Evolutionary conservation across 805 yeast species (phyloP).

Genomic region (Pichia phayaonensis): DNA sequence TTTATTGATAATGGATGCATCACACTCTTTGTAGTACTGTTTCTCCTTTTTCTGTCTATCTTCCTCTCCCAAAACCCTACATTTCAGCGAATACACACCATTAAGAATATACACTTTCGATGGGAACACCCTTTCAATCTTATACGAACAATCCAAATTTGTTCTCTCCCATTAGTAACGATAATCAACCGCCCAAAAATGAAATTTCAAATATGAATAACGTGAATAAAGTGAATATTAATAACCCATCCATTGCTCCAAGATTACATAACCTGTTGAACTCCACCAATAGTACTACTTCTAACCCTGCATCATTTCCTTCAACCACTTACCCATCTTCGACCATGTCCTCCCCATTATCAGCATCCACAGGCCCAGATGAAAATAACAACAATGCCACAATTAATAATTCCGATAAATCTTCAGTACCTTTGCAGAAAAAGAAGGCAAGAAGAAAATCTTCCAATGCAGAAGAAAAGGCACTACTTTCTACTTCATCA

Average conservation of each 20-base stretch:
- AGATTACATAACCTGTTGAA: neutral
- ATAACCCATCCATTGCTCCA: neutral
- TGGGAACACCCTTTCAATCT: neutral
- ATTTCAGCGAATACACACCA: neutral
- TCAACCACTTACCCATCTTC: neutral
- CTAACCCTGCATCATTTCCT: neutral
- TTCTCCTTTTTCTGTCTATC: neutral
- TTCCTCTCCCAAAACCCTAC: neutral
- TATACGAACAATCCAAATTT: neutral
- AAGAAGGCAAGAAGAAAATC: conserved; percentile 5
- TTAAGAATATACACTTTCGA: neutral
- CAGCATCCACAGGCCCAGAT: neutral
- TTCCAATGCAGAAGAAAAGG: conserved; percentile 19
- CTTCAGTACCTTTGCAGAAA: neutral
- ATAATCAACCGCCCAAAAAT: neutral
- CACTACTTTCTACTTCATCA: conserved; percentile 60
- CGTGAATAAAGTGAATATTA: neutral
- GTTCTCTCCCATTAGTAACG: neutral
- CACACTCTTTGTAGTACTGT: neutral
- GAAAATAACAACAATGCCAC: neutral
- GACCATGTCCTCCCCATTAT: neutral
- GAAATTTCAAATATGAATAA: neutral
- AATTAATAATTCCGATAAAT: neutral
- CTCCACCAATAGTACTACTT: neutral
- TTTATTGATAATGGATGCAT: neutral